These are phyloP conservation scores for Royoungia palumana DNA, from an alignment of 768 basidiomycete species.

Conservation along the genomic window DNA sequence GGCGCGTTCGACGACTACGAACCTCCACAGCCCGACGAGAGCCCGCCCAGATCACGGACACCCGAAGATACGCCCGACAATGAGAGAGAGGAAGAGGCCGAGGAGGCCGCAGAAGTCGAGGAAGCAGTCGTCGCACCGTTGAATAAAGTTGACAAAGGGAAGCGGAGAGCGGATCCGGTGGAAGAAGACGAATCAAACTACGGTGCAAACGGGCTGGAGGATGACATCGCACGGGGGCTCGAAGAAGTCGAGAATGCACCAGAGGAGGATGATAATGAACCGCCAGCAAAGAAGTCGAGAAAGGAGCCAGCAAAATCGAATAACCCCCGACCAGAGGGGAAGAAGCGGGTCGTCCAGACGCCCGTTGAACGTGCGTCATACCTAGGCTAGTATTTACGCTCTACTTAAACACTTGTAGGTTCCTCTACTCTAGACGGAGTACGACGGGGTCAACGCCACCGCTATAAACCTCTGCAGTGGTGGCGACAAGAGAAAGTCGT, in stretches of 20 bases:
- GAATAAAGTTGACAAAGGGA: conserved; percentile 37
- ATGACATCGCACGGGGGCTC: conserved; percentile 41
- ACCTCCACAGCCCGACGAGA: conserved; percentile 19
- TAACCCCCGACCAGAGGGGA: conserved; percentile 25
- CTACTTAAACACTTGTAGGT: conserved; percentile 17
- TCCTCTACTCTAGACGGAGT: conserved; percentile 43
- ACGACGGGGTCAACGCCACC: conserved; percentile 67
- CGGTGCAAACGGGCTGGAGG: conserved; percentile 33
- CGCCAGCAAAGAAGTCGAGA: conserved; percentile 27
- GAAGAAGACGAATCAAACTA: conserved; percentile 11
- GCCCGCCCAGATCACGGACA: conserved; percentile 42
- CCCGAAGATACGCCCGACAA: conserved; percentile 49
- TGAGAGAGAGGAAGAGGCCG: conserved; percentile 39
- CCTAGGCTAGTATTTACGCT: not conserved
- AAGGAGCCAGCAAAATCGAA: conserved; percentile 27
- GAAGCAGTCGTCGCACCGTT: conserved; percentile 26
- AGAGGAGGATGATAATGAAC: conserved; percentile 39
- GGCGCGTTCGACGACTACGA: conserved; percentile 30
- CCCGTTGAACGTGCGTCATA: conserved; percentile 25
- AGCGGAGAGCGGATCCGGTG: conserved; percentile 33
- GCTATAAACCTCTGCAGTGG: conserved; percentile 75
- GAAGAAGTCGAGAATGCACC: conserved; percentile 52
- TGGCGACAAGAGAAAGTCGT: conserved; percentile 93
- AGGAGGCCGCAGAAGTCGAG: conserved; percentile 32
- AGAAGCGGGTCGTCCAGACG: conserved; percentile 16